phyloP scores from a whole-genome alignment of 257 asterid species.

The Solanum peruvianum region DNA sequence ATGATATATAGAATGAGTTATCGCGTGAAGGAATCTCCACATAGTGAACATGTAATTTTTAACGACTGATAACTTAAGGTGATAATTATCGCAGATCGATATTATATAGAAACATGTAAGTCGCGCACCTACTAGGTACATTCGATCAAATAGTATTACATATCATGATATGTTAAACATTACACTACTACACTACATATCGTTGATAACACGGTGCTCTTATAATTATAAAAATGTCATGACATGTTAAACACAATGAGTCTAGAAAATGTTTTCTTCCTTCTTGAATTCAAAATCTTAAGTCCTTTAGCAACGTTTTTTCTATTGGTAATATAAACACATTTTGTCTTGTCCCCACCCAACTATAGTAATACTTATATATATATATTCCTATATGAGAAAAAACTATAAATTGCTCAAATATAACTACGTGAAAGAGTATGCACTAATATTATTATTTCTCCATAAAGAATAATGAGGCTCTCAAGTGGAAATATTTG shows the following conservation, averaged over 20 bases:
- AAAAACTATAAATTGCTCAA: not conserved
- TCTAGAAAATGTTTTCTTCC: not conserved
- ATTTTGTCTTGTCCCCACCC: not conserved
- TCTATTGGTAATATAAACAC: not conserved
- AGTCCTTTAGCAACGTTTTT: not conserved
- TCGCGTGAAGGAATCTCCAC: fast-evolving
- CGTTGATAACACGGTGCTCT: not conserved
- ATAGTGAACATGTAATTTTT: fast-evolving
- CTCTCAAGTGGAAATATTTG: not conserved
- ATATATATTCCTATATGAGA: not conserved
- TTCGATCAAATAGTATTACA: not conserved
- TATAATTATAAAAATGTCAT: too few species aligned
- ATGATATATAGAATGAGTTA: not conserved
- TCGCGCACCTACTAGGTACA: not conserved
- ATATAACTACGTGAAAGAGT: not conserved
- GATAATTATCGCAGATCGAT: not conserved
- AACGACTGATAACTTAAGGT: too few species aligned
- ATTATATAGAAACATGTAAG: not conserved
- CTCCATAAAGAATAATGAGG: not conserved
- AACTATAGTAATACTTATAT: not conserved
- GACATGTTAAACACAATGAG: not conserved
- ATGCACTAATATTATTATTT: not conserved
- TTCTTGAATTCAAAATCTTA: not conserved
- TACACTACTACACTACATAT: not conserved
- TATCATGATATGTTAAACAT: not conserved